Base-by-base conservation (phyloP, 192 early-diverging fungal genomes). In the Rhizophagus sp. region DNA sequence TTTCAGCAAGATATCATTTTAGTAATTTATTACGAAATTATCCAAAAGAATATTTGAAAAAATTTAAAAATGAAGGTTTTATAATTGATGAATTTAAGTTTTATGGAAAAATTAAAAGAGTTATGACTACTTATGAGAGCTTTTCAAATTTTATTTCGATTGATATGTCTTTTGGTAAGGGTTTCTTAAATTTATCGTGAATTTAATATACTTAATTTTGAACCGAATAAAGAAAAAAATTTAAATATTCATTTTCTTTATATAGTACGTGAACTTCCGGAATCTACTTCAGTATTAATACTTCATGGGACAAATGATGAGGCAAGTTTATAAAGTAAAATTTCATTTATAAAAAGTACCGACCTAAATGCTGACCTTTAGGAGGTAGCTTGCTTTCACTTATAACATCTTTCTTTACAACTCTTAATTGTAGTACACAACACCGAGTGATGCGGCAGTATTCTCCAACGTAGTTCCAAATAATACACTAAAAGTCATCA, bases 401-500 rank as follows among this genome's bases (percentile, higher is more conserved):
- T 47, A 47, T 13, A 47, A 47, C 44, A 13, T 47, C 1, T 47
- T 47, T 47, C 44, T 13, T 10, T 47, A 41, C 11, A 47, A 47
- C 2, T 47, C 44, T 47, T 50, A 33, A 50, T 19, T 27, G 24
- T 73, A 85, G 84, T 52, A 82, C 22, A 77, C 81, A 36, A 73
- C 83, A 72, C 67, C 81, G 13, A 61, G 71, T 69, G 64, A 86
- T 82, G 81, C 83, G 61, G 83, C 83, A 33, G 49, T 68, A 22
- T 86, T 74, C 71, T 72, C 81, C 6, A 86, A 84, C 57, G 69
- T 61, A n/a, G 82, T 86, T 12, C 68, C 79, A 15, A 86, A 75
- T 36, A 83, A 84, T 62, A 82, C 79, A 5, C 72, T 86, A 17
- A 74, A 75, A 52, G 25, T 86, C 36, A 78, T 84, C 34, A 76